Base-by-base conservation (phyloP, 176 grass and related monocot species). In the Aegilops umbellulata region DNA sequence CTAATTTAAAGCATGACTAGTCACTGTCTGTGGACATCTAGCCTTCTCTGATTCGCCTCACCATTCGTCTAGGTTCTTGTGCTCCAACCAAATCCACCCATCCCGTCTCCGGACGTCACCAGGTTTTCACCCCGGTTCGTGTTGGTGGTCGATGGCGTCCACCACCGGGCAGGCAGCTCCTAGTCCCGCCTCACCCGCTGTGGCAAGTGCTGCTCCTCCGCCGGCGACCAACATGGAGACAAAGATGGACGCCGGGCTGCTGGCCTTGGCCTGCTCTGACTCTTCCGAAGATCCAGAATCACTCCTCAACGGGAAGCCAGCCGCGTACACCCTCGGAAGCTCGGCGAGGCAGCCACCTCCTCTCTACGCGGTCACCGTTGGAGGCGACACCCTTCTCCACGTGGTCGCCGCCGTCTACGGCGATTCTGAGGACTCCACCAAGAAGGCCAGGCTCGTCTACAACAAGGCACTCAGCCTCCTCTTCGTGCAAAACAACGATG, bases 381-480 rank as follows among this genome's bases (percentile, higher is more conserved):
- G 29, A 3, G 79, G 39, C 0, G 41, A 34, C 39, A 67, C 79
- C 1, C 15, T 16, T 0, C 19, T 81, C n/a, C 80, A 82, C 36
- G 6, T 70, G 47, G 65, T 58, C 1, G 65, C 80, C 0, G 26
- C 46, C 58, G 0, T n/a, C 58, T 5, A 64, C 9, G 71, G 82
- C 0, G 39, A 65, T 2, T 1, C 1, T 2, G 1, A 11, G 2
- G 4, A 76, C 39, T 76, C 24, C 58, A 1, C 36, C 41, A 2
- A 1, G 0, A n/a, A 47, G 7, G 74, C 62, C 0, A 0, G 4
- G 1, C 0, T 30, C 9, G 29, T 85, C 23, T 3, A 12, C 6
- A 0, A 0, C 0, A 32, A 4, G 20, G 27, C 19, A 0, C 10
- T 2, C 0, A 4, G 60, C 0, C 30, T 69, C 6, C 60, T 55